Evolutionary conservation across 805 yeast genomes (phyloP).

Genomic region (Monosporozyma unispora): DNA sequence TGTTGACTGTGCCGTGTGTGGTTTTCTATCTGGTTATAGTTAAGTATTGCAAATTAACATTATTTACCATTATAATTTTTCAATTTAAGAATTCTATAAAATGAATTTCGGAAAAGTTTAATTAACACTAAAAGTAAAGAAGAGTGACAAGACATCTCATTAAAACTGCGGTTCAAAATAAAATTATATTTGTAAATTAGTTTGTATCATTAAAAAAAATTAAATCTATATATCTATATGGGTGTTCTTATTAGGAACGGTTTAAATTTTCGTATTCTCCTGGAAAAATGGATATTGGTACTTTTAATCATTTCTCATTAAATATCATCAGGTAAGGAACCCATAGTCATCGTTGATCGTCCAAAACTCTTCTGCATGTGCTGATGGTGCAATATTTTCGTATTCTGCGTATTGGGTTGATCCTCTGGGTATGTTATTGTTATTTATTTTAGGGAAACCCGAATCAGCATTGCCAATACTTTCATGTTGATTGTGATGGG

Average conservation of each 20-base stretch:
- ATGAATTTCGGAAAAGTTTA: too few species aligned
- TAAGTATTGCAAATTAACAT: too few species aligned
- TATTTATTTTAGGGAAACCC: not conserved
- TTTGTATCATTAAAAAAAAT: not conserved
- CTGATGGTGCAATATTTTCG: constrained; percentile 5
- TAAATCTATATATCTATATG: not conserved
- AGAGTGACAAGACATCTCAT: not conserved
- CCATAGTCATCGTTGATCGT: constrained; percentile 41
- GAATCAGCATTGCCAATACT: not conserved
- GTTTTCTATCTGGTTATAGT: too few species aligned
- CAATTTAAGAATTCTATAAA: not conserved
- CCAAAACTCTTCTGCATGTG: constrained; percentile 41
- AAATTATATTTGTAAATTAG: not conserved
- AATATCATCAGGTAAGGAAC: constrained; percentile 30
- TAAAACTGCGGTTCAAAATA: not conserved
- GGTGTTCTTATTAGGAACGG: not conserved
- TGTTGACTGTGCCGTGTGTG: not conserved
- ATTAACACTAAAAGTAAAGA: not conserved
- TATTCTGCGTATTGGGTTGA: not conserved
- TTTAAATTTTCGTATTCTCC: not conserved
- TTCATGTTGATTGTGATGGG: not conserved
- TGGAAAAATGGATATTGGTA: not conserved
- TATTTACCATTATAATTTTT: not conserved
- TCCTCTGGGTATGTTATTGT: not conserved
- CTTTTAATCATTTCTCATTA: not conserved